Conservation (phyloP, 164 flowering plant species). For the Cinnamomum chago region DNA sequence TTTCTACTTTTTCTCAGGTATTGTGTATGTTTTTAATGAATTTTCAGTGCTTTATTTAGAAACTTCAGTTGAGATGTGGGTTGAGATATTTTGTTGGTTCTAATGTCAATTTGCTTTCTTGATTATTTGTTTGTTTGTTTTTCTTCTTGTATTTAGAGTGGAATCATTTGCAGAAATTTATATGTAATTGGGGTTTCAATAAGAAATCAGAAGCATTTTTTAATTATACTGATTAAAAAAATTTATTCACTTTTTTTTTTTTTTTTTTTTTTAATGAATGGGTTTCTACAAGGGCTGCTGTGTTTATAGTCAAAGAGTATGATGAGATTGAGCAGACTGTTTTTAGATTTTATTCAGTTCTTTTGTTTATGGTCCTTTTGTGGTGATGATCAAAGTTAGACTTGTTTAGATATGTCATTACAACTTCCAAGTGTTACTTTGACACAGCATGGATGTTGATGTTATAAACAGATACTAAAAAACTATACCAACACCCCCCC, state of each 20-base stretch:
- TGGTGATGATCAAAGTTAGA: no score
- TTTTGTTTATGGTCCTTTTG: background rate
- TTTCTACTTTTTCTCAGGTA: slow-evolving; percentile 82
- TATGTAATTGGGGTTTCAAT: background rate
- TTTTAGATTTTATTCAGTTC: background rate
- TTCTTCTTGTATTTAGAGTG: background rate
- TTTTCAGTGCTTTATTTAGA: background rate
- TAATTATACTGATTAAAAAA: background rate
- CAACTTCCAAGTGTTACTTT: no score
- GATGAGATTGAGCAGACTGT: background rate
- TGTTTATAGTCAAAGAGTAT: background rate
- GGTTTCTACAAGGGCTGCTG: background rate
- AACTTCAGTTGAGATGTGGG: background rate
- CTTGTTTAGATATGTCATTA: no score
- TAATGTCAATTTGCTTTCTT: background rate
- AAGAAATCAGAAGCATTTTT: background rate
- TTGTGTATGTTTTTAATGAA: background rate
- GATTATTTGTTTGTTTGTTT: background rate
- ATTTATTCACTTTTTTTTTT: background rate
- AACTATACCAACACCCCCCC: no score
- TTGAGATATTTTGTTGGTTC: background rate
- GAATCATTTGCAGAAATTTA: background rate
- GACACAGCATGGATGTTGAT: no score
- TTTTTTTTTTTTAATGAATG: background rate
- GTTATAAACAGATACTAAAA: no score